Evolutionary conservation across 2,329 filamentous ascomycete genomes (phyloP), one percentile per base, ranked within the genome.

Genomic region (Aspergillus pseudonomiae): DNA sequence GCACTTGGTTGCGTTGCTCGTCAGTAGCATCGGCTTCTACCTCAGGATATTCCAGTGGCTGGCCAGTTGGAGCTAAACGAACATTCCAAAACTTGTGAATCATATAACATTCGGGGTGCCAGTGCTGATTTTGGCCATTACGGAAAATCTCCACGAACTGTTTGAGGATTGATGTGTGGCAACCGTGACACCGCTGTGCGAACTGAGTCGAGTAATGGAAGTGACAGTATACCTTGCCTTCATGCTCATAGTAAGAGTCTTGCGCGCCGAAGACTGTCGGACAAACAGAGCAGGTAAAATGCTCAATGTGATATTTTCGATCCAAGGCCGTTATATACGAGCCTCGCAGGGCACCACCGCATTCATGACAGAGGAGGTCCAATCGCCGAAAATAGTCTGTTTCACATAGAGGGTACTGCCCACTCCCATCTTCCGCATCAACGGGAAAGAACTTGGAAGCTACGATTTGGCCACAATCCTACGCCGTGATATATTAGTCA

Each of bases 31-130:
- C 84, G 46, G 80, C 79, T 58, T 86, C 83, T 12, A 78, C 70
- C 59, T 80, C 75, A 4, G 78, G 75, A 21, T 71, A 79, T 62
- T 84, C 80, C 41, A 82, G 74, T 12, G 79, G 75, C 62, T 88
- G 84, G 46, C 85, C 84, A 12, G 86, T 83, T 30, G 88, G 85
- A 12, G 89, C 88, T 43, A 99, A 83, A 58, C 95, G 89, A 64
- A 99, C 95, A 75, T 98, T 99, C 95, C 95, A 99, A 79, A 98
- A 99, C 75, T 99, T 99, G 82, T 99, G 95, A 67, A 99, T 99
- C 95, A 99, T 99, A 80, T 99, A 99, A 79, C 95, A 99, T 79
- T 99, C 95, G 2, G 95, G 95, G 76, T 99, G 95, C 95, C 95
- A 99, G 77, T 99, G 95, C 75, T 99, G 95, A 75, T 98, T 97